These are phyloP conservation scores for Alternaria dauci DNA, from an alignment of 2,329 filamentous ascomycete genomes.

Conservation along the genomic window DNA sequence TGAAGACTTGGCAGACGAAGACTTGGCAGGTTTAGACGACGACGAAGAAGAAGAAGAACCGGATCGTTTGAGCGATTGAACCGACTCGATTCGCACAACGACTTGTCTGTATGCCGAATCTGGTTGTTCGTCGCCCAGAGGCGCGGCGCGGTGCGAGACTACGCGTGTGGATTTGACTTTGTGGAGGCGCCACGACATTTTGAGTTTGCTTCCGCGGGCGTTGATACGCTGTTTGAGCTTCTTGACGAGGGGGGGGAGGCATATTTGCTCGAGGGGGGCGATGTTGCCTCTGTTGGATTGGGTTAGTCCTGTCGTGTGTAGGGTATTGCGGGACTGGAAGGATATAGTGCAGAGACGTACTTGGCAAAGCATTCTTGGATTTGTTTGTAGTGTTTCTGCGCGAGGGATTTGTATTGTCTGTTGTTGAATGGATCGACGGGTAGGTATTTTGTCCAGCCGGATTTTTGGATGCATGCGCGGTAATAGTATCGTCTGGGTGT, in stretches of 20 bases:
- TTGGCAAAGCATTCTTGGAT: conserved; percentile 69
- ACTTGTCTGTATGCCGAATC: conserved; percentile 38
- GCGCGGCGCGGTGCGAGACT: conserved; percentile 63
- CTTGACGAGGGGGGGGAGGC: conserved; percentile 61
- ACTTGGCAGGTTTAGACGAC: neutral
- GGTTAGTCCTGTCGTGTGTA: neutral
- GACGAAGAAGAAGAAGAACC: neutral
- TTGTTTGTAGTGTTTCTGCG: conserved; percentile 66
- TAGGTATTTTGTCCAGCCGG: conserved; percentile 18
- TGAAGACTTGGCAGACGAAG: neutral
- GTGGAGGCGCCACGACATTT: conserved; percentile 55
- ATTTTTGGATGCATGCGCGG: conserved; percentile 25
- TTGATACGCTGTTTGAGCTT: conserved; percentile 65
- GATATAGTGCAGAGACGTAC: conserved; percentile 13
- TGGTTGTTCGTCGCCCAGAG: conserved; percentile 49
- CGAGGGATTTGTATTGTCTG: conserved; percentile 44
- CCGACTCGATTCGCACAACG: conserved; percentile 36
- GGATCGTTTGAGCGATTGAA: conserved; percentile 26
- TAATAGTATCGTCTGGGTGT: conserved; percentile 23
- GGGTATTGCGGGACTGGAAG: neutral
- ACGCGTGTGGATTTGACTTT: conserved; percentile 56
- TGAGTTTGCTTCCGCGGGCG: conserved; percentile 55
- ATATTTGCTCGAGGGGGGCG: conserved; percentile 55
- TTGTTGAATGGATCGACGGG: conserved; percentile 26
- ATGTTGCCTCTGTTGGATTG: conserved; percentile 28